Base-by-base conservation (phyloP, 129 eudicot species). In the Helianthus annuus region DNA sequence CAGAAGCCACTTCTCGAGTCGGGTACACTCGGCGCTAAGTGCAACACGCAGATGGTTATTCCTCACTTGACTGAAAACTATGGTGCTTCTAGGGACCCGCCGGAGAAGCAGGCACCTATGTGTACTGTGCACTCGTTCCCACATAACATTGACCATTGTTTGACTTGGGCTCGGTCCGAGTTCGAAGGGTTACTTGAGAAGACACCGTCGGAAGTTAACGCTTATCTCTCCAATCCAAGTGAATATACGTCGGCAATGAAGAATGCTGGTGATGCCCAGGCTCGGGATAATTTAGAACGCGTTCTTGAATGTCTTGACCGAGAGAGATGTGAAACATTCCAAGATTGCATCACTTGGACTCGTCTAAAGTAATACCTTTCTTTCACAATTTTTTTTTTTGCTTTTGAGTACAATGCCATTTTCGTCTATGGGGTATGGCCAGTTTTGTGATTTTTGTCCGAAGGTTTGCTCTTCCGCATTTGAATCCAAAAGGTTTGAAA, bases 131-230 rank as follows among this genome's bases (percentile, higher is more conserved):
- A 86, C 66, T 88, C 96, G 1, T 92, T 92, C 68, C 98, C 98
- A 2, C 96, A 92, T 79, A 92, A 92, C 82, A 92, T 92, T 61
- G 98, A 92, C 76, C 98, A 92, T 66, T 92, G 98, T 73, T 53
- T 92, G 83, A 89, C 98, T 4, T 92, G 98, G 98, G 96, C 97
- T 7, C 83, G 98, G 17, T 92, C 98, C 34, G 98, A 92, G 44
- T 92, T 92, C 64, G 98, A 92, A 81, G 98, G 98, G 24, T 76
- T 92, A 61, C 90, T 92, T 8, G 98, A 92, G 89, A 89, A 92
- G 71, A 87, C 89, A 9, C 98, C 98, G 3, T 82, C 91, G 10
- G 98, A 92, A 82, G 96, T 81, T 4, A 91, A 91, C 57, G 97
- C 93, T 2, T 91, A 85, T 79, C 87, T 91, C 38, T 82, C 86